phyloP scores from a whole-genome alignment of 116 monocot species.

The Dioscorea cayenensis region DNA sequence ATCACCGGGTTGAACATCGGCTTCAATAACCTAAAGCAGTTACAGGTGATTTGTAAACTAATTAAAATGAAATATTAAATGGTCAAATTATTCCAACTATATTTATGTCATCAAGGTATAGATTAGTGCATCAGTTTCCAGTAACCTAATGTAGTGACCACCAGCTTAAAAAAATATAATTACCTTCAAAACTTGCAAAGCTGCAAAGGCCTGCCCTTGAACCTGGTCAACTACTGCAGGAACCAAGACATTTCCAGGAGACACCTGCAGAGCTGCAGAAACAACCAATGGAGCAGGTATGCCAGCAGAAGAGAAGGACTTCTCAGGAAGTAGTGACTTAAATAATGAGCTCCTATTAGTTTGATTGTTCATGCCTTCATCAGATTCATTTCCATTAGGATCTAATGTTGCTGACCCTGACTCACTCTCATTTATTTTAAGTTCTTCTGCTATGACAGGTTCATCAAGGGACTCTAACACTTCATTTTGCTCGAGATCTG shows the following conservation, averaged over 20 bases:
- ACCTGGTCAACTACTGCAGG: conserved; percentile 81
- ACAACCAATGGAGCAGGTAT: conserved; percentile 87
- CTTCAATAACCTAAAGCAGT: conserved; percentile 75
- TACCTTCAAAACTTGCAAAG: conserved; percentile 94
- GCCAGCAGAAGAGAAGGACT: conserved; percentile 54
- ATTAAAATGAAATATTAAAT: not conserved
- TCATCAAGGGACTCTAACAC: conserved; percentile 9
- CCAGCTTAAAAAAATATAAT: not conserved
- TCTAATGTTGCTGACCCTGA: conserved; percentile 16
- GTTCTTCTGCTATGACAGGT: conserved; percentile 12
- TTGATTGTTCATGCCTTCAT: conserved; percentile 17
- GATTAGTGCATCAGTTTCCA: no score
- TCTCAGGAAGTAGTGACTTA: conserved; percentile 33
- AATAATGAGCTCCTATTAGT: conserved; percentile 20
- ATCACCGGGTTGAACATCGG: conserved; percentile 74
- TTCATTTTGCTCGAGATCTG: conserved; percentile 26
- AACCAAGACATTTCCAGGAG: conserved; percentile 80
- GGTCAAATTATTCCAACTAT: no score
- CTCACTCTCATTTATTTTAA: conserved; percentile 19
- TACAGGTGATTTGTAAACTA: not conserved
- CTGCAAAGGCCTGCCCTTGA: conserved; percentile 78
- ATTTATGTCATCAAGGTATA: no score
- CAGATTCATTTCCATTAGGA: conserved; percentile 21
- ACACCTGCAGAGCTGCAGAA: conserved; percentile 63
- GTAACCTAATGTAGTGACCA: not conserved